phyloP scores from a whole-genome alignment of 345 rosid species.

The Eucalyptus camaldulensis region DNA sequence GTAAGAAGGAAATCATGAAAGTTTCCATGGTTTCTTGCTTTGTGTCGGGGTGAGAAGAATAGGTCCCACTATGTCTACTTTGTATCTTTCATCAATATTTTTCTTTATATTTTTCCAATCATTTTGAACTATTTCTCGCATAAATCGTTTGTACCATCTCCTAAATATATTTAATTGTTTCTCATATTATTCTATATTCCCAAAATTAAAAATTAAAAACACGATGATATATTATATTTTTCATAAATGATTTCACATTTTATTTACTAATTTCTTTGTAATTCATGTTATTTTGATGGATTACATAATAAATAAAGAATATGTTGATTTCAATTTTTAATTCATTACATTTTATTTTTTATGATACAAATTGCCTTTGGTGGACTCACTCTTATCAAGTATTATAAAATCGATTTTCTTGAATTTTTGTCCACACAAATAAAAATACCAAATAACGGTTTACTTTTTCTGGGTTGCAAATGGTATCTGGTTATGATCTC shows the following conservation, averaged over 20 bases:
- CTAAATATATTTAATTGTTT: neutral
- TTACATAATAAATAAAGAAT: neutral
- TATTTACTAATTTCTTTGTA: neutral
- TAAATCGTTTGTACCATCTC: neutral
- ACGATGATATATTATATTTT: neutral
- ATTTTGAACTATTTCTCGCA: neutral
- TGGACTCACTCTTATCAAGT: neutral
- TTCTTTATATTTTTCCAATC: neutral
- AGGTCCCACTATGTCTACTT: neutral
- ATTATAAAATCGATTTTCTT: neutral
- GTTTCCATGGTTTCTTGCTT: neutral
- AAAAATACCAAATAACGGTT: neutral
- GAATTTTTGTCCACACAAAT: neutral
- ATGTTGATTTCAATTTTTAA: neutral
- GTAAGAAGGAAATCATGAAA: neutral
- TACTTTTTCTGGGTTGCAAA: neutral
- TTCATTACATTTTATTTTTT: neutral
- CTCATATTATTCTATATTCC: neutral
- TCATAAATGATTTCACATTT: neutral
- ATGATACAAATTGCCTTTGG: neutral
- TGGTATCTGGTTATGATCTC: neutral
- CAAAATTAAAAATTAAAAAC: neutral
- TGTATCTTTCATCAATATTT: neutral
- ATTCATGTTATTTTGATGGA: neutral
- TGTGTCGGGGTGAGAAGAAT: neutral